phyloP scores from a whole-genome alignment of 768 basidiomycete species.

The Rubroboletus satanas region DNA sequence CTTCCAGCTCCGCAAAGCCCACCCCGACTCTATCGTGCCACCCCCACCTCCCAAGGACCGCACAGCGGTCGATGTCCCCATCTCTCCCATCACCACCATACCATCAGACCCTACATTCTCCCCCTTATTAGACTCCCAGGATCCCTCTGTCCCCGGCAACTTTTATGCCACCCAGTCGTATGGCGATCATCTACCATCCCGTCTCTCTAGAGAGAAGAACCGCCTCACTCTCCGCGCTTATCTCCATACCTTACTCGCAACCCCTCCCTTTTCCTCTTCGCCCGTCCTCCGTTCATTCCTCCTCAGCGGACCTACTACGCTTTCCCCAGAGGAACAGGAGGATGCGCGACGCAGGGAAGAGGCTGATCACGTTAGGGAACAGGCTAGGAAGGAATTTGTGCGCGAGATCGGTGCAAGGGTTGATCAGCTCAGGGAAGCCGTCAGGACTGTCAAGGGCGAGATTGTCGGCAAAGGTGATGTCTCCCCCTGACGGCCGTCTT shows the following conservation, averaged over 20 bases:
- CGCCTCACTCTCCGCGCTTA: constrained; percentile 91
- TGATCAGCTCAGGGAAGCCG: constrained; percentile 76
- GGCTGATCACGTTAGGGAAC: constrained; percentile 82
- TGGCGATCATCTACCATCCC: constrained; percentile 16
- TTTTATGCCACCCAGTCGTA: constrained; percentile 1
- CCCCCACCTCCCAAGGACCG: constrained; percentile 88
- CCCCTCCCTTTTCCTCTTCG: constrained; percentile 72
- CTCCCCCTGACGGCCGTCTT: not conserved
- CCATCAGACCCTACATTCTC: not conserved
- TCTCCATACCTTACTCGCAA: constrained; percentile 73
- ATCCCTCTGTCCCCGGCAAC: constrained; percentile 64
- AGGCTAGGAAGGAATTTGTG: constrained; percentile 81
- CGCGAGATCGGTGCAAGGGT: constrained; percentile 83
- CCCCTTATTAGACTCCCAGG: constrained; percentile 36
- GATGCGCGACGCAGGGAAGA: constrained; percentile 82
- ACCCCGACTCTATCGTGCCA: constrained; percentile 77
- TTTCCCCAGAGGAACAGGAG: constrained; percentile 69
- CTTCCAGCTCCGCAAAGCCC: constrained; percentile 74
- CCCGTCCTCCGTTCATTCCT: constrained; percentile 86
- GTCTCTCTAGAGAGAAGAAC: constrained; percentile 89
- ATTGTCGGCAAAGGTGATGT: constrained; percentile 75
- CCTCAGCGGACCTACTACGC: constrained; percentile 64
- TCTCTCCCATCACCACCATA: not conserved
- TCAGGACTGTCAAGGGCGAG: constrained; percentile 89
- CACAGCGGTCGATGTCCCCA: constrained; percentile 55